Base-by-base conservation (phyloP, 495 filamentous ascomycete genomes). In the Annulohypoxylon nitens region DNA sequence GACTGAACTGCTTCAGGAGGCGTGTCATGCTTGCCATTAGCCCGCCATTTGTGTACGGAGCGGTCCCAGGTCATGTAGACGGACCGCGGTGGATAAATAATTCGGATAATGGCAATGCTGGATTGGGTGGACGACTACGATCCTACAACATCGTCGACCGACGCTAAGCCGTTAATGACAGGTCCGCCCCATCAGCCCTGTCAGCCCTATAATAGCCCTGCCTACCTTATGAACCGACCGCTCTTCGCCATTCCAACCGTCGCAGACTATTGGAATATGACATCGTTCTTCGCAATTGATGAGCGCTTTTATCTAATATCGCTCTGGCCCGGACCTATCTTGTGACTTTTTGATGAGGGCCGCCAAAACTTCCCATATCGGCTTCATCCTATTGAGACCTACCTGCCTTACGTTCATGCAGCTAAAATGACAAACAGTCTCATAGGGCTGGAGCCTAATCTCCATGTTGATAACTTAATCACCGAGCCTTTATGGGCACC, bases 131-230 rank as follows among this genome's bases (percentile, higher is more conserved):
- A 73, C 57, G 34, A 30, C 60, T 50, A 25, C 60, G 39, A 69
- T 48, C 59, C 65, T 73, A 61, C 70, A 45, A 30, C 54, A 30
- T 50, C 58, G 48, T 61, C n/a, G 65, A 69, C 71, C 71, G 71
- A 74, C 71, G 57, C 71, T 74, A 74, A 74, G 18, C 71, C 55
- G 23, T 62, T 69, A 61, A 50, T 50, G 61, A 66, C 54, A 16
- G 71, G 71, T 26, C 66, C 71, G 66, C 69, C 59, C 25, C 37
- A 26, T 67, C 71, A 76, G 71, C 75, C 75, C 75, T 76, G 45
- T 48, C 47, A 74, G 71, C 74, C 74, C 70, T 76, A 70, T 25
- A 36, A 41, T 20, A 45, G 39, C 64, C 60, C 65, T 61, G 53
- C 65, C 33, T 73, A 66, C 60, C 55, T 34, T 67, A 58, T 41